These are phyloP conservation scores for Aspergillus ostianus DNA, from an alignment of 495 filamentous ascomycete species.

Conservation along the genomic window DNA sequence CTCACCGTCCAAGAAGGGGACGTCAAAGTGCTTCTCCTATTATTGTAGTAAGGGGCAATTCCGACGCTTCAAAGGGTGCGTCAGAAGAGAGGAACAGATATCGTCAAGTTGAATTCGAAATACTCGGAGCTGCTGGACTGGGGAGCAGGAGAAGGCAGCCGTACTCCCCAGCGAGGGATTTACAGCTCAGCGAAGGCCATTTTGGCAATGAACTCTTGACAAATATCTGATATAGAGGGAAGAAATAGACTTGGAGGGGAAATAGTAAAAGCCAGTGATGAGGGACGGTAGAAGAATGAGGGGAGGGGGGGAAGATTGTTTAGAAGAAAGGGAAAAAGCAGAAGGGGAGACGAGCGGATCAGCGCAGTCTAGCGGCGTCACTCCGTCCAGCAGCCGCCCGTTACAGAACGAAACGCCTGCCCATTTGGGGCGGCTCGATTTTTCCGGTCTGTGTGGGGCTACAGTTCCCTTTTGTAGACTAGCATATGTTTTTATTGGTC, in stretches of 20 bases:
- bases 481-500: constrained; percentile 24
- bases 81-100: constrained; percentile 60
- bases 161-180: constrained; percentile 77
- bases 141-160: constrained; percentile 63
- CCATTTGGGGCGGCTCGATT: constrained; percentile 25
- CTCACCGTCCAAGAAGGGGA: constrained; percentile 36
- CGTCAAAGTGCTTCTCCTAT: constrained; percentile 42
- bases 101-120: constrained; percentile 72
- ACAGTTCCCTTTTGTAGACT: neutral
- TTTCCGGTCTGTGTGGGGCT: constrained; percentile 24
- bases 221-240: constrained; percentile 55
- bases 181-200: constrained; percentile 94
- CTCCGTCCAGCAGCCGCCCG: constrained; percentile 4
- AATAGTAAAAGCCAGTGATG: constrained; percentile 11
- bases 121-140: constrained; percentile 81
- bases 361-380: constrained; percentile 15
- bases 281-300: constrained; percentile 20
- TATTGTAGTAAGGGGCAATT: constrained; percentile 48
- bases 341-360: constrained; percentile 25
- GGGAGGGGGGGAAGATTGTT: constrained; percentile 25
- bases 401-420: constrained; percentile 18
- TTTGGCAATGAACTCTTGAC: constrained; percentile 79
- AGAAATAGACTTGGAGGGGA: constrained; percentile 18
- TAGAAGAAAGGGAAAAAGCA: constrained; percentile 35
- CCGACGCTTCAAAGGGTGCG: constrained; percentile 41